Conservation (phyloP, 208 protist genomes). For the Leishmania martiniquensis region DNA sequence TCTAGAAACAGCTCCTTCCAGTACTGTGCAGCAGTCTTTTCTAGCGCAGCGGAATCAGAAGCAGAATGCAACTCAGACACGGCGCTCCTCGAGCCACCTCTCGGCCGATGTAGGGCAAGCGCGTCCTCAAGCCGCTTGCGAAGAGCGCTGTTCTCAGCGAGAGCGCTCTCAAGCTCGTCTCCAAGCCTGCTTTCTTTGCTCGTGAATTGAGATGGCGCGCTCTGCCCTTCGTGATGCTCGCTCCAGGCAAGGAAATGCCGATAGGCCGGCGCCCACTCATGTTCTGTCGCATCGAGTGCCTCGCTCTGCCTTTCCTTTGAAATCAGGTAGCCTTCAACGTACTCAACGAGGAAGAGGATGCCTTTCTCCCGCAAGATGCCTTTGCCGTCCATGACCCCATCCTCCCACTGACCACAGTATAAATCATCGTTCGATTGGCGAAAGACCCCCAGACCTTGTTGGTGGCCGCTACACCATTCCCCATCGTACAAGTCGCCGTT, state of each 20-base stretch:
- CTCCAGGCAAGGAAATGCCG: conserved; percentile 26
- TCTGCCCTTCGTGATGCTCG: conserved; percentile 10
- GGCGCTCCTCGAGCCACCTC: neutral
- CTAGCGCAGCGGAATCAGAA: neutral
- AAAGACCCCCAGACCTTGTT: conserved; percentile 60
- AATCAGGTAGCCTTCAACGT: conserved; percentile 58
- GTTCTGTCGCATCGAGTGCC: conserved; percentile 21
- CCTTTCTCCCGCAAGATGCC: conserved; percentile 54
- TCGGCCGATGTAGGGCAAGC: conserved; percentile 12
- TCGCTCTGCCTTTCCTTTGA: conserved; percentile 30
- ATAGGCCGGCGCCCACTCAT: conserved; percentile 25
- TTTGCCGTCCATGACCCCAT: conserved; percentile 66
- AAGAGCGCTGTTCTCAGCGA: conserved; percentile 34
- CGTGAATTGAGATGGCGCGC: neutral
- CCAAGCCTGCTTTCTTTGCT: conserved; percentile 20
- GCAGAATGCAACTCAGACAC: neutral
- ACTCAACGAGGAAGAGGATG: conserved; percentile 51
- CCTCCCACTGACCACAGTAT: conserved; percentile 75
- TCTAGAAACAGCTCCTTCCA: conserved; percentile 17
- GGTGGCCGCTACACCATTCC: conserved; percentile 51
- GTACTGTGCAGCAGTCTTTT: conserved; percentile 11
- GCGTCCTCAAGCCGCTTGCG: conserved; percentile 35
- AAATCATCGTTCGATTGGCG: conserved; percentile 49
- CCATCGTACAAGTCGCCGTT: conserved; percentile 68
- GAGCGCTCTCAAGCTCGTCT: conserved; percentile 22